phyloP scores from a whole-genome alignment of 2,329 filamentous ascomycete species.

The Pseudogymnoascus sp. region DNA sequence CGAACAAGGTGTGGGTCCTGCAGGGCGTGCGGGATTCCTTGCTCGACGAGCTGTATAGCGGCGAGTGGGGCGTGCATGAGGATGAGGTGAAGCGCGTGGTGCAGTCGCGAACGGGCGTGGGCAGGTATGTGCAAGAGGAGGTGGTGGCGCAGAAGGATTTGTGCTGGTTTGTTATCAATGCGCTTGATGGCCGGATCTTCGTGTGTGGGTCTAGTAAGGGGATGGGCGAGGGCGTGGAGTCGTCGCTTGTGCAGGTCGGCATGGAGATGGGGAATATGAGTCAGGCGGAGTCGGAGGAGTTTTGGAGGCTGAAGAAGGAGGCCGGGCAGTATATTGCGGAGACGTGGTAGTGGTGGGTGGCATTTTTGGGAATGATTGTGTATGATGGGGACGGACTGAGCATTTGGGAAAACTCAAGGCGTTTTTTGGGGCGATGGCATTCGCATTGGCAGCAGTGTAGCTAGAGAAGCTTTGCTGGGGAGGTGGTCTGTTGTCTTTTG shows the following conservation, averaged over 20 bases:
- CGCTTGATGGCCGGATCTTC: constrained; percentile 90
- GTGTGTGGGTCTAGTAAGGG: constrained; percentile 92
- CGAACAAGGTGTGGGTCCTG: constrained; percentile 96
- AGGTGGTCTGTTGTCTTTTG: neutral
- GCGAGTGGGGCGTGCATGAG: constrained; percentile 92
- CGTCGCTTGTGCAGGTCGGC: constrained; percentile 78
- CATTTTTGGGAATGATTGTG: constrained; percentile 35
- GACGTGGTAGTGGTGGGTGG: constrained; percentile 41
- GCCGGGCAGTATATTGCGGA: constrained; percentile 93
- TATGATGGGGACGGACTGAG: neutral
- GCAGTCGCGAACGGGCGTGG: constrained; percentile 59
- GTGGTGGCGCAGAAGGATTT: constrained; percentile 84
- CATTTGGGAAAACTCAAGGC: neutral
- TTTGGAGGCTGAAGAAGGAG: constrained; percentile 88
- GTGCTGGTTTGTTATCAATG: constrained; percentile 97
- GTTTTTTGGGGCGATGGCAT: neutral
- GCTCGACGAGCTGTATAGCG: constrained; percentile 91
- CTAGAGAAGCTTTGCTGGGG: neutral
- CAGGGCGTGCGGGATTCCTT: constrained; percentile 91
- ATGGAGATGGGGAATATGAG: constrained; percentile 88
- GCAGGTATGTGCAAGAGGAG: constrained; percentile 93
- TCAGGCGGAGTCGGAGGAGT: constrained; percentile 70
- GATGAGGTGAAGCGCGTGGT: constrained; percentile 77
- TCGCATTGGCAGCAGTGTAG: neutral
- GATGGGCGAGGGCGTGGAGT: constrained; percentile 95